Conservation (phyloP, 805 yeast species). For the Saccharomycopsis fibuligera region DNA sequence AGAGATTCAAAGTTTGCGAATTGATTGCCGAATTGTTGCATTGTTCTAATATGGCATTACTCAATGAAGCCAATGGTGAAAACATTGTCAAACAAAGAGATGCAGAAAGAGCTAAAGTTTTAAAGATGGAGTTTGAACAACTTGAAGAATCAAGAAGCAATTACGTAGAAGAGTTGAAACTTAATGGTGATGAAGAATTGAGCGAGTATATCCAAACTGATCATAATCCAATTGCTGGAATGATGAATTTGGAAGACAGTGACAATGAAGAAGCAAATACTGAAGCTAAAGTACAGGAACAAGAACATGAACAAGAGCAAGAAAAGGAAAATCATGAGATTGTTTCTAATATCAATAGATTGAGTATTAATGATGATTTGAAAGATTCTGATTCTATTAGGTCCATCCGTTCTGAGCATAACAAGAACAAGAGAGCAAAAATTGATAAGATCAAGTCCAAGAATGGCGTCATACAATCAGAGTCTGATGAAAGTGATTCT, state of each 20-base stretch:
- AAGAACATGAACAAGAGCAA: not conserved
- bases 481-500: constrained; percentile 16
- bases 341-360: constrained; percentile 16
- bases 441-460: constrained; percentile 7
- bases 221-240: not conserved
- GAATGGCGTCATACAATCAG: constrained; percentile 11
- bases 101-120: constrained; percentile 48
- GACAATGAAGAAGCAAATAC: constrained; percentile 1
- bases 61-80: constrained; percentile 74
- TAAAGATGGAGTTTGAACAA: constrained; percentile 28
- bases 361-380: constrained; percentile 18
- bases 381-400: constrained; percentile 11
- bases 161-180: constrained; percentile 13
- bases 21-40: constrained; percentile 89
- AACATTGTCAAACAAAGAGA: constrained; percentile 65
- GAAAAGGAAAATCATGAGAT: constrained; percentile 10
- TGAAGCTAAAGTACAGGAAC: not conserved
- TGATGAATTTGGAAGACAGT: not conserved
- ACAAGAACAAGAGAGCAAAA: constrained; percentile 23
- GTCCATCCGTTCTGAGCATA: constrained; percentile 23
- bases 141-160: constrained; percentile 16
- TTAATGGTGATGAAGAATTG: constrained; percentile 15
- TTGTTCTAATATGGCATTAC: constrained; percentile 93
- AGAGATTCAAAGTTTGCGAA: constrained; percentile 85
- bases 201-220: constrained; percentile 2